Conservation (phyloP, 108 stramenopile species). For the Cylindrotheca closterium region DNA sequence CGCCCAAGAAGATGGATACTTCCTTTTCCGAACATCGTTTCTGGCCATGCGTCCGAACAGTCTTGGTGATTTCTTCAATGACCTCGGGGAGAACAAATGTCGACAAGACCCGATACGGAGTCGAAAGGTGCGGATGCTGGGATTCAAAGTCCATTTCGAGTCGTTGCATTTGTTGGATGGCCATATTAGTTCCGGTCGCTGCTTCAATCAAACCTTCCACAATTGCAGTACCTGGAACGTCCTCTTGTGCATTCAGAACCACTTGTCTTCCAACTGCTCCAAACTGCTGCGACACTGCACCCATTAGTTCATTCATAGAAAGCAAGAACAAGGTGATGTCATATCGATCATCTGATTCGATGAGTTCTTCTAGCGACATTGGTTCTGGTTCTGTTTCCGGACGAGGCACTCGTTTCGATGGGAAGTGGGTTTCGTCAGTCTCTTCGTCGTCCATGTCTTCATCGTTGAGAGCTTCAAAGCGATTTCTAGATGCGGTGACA, state of each 20-base stretch:
- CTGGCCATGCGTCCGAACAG: conserved; percentile 13
- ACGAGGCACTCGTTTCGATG: conserved; percentile 12
- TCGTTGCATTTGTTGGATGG: conserved; percentile 40
- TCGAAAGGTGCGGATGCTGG: conserved; percentile 41
- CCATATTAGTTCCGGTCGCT: conserved; percentile 26
- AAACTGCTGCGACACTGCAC: conserved; percentile 22
- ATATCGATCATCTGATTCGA: conserved; percentile 36
- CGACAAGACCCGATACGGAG: conserved; percentile 40
- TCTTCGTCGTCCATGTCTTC: conserved; percentile 34
- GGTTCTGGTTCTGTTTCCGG: conserved; percentile 17
- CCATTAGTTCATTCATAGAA: conserved; percentile 35
- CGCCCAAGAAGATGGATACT: conserved; percentile 39
- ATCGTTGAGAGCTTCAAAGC: conserved; percentile 7
- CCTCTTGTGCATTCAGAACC: not conserved
- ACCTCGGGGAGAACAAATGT: conserved; percentile 40
- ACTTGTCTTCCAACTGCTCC: not conserved
- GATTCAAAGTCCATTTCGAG: conserved; percentile 37
- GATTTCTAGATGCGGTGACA: not conserved
- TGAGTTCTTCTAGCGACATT: conserved; percentile 37
- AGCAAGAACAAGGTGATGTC: conserved; percentile 41
- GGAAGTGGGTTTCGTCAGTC: conserved; percentile 24
- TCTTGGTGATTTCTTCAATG: conserved; percentile 16
- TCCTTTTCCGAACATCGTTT: conserved; percentile 20
- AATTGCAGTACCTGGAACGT: conserved; percentile 14
- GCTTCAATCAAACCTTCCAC: conserved; percentile 35